Conservation (phyloP, 352 stramenopile species). For the Phytopythium vexans region DNA sequence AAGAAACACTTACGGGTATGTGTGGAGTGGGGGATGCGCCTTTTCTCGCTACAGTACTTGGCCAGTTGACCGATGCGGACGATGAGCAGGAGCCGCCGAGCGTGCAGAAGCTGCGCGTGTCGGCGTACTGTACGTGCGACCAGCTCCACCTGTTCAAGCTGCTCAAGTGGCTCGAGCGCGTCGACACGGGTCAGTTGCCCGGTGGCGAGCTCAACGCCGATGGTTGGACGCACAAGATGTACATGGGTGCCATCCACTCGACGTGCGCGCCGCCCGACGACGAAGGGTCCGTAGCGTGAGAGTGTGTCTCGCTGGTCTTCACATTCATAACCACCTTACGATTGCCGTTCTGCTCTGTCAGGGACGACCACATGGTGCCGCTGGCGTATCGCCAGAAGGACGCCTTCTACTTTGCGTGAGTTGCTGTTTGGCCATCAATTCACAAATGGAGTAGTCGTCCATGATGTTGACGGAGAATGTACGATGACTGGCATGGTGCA, state of each 20-base stretch:
- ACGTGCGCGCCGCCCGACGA: slow-evolving; percentile 47
- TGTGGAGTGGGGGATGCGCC: not conserved
- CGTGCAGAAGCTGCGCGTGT: slow-evolving; percentile 76
- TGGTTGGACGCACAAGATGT: slow-evolving; percentile 84
- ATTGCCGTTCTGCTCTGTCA: not conserved
- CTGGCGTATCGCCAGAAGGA: slow-evolving; percentile 72
- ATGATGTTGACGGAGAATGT: not conserved
- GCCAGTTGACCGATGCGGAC: not conserved
- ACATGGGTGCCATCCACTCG: slow-evolving; percentile 85
- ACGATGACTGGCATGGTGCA: slow-evolving; percentile 13
- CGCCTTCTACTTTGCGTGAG: slow-evolving; percentile 84
- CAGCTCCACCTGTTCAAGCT: slow-evolving; percentile 84
- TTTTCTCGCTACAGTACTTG: not conserved
- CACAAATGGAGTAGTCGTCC: not conserved
- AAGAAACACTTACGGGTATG: slow-evolving; percentile 69
- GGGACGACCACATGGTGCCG: slow-evolving; percentile 6
- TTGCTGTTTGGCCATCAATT: no score
- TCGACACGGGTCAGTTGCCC: slow-evolving; percentile 72
- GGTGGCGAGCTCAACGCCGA: slow-evolving; percentile 75
- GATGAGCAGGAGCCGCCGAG: slow-evolving; percentile 44
- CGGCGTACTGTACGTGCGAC: slow-evolving; percentile 84
- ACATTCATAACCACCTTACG: no score
- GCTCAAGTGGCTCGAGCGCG: slow-evolving; percentile 82
- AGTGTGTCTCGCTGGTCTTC: no score
- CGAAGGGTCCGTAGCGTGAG: slow-evolving; percentile 31